Evolutionary conservation across 1,284 basidiomycete genomes (phyloP), one percentile per base, ranked within the genome.

Genomic region (Pseudozyma sp.): DNA sequence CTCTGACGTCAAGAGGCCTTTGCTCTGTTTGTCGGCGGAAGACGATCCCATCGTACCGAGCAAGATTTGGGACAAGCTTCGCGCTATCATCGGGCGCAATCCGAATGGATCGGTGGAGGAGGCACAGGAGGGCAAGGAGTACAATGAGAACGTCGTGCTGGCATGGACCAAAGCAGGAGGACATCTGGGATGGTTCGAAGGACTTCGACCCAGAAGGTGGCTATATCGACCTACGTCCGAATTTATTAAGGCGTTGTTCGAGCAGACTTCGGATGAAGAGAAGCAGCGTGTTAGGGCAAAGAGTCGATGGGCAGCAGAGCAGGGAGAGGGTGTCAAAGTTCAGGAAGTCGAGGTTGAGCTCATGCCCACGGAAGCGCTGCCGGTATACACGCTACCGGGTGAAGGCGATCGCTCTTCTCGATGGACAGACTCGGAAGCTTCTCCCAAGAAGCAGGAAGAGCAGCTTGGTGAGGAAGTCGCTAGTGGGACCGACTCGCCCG

Each of bases 151-250:
- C 83, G 89, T 94, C 12, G 89, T 91, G 11, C 89, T 92, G 81
- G 91, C 88, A 13, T 86, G 93, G 58, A 96, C 96, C 0, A 87
- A 88, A 39, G 88, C 89, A 16, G 96, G 97, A 1, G 97, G 97
- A 0, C 96, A 99, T 86, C 88, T 99, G 16, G 96, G 96, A 36
- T 98, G 94, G 95, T 98, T 96, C 83, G 90, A 92, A 77, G 76
- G 89, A 49, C 21, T 62, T 0, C 34, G 60, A 11, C 77, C 79
- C 0, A 64, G 58, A 40, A 65, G 83, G n/a, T 85, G 83, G 83
- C 55, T 83, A 31, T 61, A 71, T 47, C 63, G 60, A 25, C 81
- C 81, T 2, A 74, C 82, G 35, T 61, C 50, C 1, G 79, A 85
- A 51, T 82, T 79, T 50, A 59, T 77, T 42, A 40, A 69, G 19